Conservation (phyloP, 2,329 filamentous ascomycete species). For the Pseudomassariella vexata region DNA sequence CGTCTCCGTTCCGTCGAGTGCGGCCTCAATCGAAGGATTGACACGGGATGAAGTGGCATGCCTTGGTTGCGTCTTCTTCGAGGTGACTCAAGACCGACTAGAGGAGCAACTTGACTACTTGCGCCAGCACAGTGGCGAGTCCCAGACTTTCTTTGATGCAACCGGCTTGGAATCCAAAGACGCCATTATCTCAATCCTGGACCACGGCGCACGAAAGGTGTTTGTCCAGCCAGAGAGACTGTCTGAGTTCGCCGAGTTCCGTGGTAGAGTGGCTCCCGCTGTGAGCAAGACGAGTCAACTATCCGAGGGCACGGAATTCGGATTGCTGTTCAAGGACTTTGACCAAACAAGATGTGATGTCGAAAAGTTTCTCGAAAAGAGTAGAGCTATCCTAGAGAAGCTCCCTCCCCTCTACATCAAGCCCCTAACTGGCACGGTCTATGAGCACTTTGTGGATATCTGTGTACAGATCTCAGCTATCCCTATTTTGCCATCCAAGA, state of each 20-base stretch:
- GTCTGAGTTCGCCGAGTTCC: conserved; percentile 48
- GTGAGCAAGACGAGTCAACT: conserved; percentile 38
- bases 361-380: conserved; percentile 37
- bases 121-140: conserved; percentile 41
- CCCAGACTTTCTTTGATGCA: conserved; percentile 70
- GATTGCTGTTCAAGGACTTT: conserved; percentile 48
- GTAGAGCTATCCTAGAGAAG: conserved; percentile 33
- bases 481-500: conserved; percentile 67
- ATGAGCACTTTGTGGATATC: conserved; percentile 40
- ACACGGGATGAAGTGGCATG: conserved; percentile 51
- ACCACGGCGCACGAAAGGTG: conserved; percentile 77
- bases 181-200: conserved; percentile 74
- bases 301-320: conserved; percentile 39
- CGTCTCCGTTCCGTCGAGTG: conserved; percentile 44
- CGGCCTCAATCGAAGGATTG: conserved; percentile 46
- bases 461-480: conserved; percentile 52
- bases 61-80: conserved; percentile 54
- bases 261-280: conserved; percentile 48
- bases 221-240: conserved; percentile 73
- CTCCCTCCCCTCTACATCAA: conserved; percentile 45
- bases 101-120: conserved; percentile 42
- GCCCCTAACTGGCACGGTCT: conserved; percentile 35
- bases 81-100: conserved; percentile 35
- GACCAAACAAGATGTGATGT: conserved; percentile 37
- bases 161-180: conserved; percentile 62